A percentile compares a stretch with the other conserved stretches of the same genome.
Evolutionary conservation across 202 grass and related monocot species (phyloP).

Genomic region (Bolboschoenoplectus hybrid): DNA sequence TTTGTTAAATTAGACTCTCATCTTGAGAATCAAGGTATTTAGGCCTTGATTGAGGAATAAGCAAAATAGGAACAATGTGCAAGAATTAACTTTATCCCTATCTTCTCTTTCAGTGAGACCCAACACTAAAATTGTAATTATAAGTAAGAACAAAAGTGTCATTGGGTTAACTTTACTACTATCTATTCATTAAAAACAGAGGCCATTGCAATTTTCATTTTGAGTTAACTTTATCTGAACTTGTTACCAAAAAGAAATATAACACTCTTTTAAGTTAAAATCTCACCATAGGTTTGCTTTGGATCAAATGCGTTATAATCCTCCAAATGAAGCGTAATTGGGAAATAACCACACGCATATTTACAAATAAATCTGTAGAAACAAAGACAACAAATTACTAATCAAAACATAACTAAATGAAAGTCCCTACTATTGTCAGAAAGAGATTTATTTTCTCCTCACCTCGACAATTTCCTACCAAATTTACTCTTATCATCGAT

Average conservation of each 20-base stretch:
- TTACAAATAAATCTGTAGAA: slow-evolving; percentile 77
- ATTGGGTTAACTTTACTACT: neutral
- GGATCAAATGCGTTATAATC: slow-evolving; percentile 71
- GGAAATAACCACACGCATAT: slow-evolving; percentile 80
- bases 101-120: neutral
- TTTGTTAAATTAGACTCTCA: neutral
- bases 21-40: neutral
- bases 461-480: slow-evolving; percentile 69
- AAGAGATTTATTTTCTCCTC: slow-evolving; percentile 10
- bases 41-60: neutral
- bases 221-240: neutral
- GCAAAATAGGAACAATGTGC: neutral
- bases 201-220: neutral
- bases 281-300: slow-evolving; percentile 70
- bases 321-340: slow-evolving; percentile 73
- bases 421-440: slow-evolving; percentile 16
- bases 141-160: neutral
- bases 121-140: neutral
- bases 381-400: neutral
- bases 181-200: neutral
- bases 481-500: slow-evolving; percentile 56
- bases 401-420: slow-evolving; percentile 15
- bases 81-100: neutral
- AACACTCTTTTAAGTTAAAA: slow-evolving; percentile 19
- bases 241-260: neutral